phyloP scores from a whole-genome alignment of 2,329 filamentous ascomycete species.

The Alternaria angustiovoidea region DNA sequence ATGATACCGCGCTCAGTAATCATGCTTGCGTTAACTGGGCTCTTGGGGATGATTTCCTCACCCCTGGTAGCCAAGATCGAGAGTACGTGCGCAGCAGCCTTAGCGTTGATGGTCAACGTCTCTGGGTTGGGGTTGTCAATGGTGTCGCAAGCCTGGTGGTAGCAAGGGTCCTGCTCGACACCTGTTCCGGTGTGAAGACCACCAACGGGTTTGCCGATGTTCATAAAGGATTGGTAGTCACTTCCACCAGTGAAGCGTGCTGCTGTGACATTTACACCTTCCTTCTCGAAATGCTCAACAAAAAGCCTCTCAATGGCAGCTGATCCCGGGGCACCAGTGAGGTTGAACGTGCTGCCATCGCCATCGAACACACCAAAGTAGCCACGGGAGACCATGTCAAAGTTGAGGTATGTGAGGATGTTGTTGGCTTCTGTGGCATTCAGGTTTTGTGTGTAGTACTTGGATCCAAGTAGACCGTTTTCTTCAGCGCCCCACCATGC shows the following conservation, averaged over 20 bases:
- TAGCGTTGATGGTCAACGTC: constrained; percentile 49
- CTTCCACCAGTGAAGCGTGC: constrained; percentile 52
- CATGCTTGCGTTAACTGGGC: constrained; percentile 43
- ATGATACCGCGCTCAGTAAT: constrained; percentile 38
- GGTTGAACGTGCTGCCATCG: constrained; percentile 46
- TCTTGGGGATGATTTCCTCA: constrained; percentile 46
- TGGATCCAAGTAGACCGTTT: constrained; percentile 50
- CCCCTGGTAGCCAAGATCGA: constrained; percentile 44
- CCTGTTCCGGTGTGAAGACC: constrained; percentile 54
- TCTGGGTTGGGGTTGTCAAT: constrained; percentile 50
- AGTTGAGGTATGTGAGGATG: constrained; percentile 54
- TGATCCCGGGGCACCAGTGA: constrained; percentile 45
- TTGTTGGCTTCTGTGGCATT: constrained; percentile 44
- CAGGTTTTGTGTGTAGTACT: constrained; percentile 49
- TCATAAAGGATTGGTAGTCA: constrained; percentile 53
- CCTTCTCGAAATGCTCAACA: constrained; percentile 44
- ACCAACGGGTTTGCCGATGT: constrained; percentile 51
- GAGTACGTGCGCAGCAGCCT: constrained; percentile 49
- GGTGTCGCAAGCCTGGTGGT: constrained; percentile 52
- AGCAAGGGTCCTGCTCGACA: constrained; percentile 51
- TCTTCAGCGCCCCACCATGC: constrained; percentile 54
- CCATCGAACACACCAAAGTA: constrained; percentile 53
- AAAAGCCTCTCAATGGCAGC: constrained; percentile 49
- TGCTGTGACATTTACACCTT: constrained; percentile 48
- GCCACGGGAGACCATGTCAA: constrained; percentile 54